Percentiles rank a stretch among this genome's conserved stretches.
phyloP scores from a whole-genome alignment of 345 rosid species.

The Corchorus olitorius region DNA sequence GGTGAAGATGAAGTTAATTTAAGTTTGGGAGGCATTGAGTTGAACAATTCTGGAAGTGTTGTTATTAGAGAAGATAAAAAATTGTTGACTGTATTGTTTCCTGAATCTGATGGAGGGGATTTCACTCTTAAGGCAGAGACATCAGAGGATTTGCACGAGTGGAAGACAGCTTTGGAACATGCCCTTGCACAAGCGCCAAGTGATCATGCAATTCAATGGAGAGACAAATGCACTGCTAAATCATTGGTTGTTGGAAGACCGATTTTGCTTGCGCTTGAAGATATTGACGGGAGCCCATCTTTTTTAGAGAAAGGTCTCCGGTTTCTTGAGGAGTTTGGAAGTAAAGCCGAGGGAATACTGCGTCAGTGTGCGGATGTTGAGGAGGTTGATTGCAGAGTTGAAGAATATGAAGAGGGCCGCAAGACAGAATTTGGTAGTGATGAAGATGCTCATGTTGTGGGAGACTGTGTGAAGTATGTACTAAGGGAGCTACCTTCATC shows the following conservation, averaged over 20 bases:
- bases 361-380: conserved; percentile 97
- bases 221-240: conserved; percentile 88
- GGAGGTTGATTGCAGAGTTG: conserved; percentile 93
- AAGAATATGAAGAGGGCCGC: conserved; percentile 98
- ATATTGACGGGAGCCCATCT: conserved; percentile 98
- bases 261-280: conserved; percentile 96
- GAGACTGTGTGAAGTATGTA: conserved; percentile 98
- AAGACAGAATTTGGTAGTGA: conserved; percentile 77
- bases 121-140: conserved; percentile 99
- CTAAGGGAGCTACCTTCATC: conserved; percentile 97
- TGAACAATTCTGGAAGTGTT: conserved; percentile 97
- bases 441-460: conserved; percentile 98
- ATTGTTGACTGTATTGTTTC: conserved; percentile 89
- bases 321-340: conserved; percentile 90
- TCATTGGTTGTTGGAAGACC: conserved; percentile 99
- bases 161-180: conserved; percentile 93
- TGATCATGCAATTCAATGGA: conserved; percentile 70
- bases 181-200: conserved; percentile 97
- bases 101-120: conserved; percentile 99
- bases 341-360: conserved; percentile 83
- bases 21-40: conserved; percentile 94
- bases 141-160: conserved; percentile 84
- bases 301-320: conserved; percentile 98
- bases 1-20: conserved; percentile 78
- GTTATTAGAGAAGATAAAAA: conserved; percentile 98